Evolutionary conservation across 2,329 filamentous ascomycete species (phyloP).

Genomic region (Aspergillus sojae): DNA sequence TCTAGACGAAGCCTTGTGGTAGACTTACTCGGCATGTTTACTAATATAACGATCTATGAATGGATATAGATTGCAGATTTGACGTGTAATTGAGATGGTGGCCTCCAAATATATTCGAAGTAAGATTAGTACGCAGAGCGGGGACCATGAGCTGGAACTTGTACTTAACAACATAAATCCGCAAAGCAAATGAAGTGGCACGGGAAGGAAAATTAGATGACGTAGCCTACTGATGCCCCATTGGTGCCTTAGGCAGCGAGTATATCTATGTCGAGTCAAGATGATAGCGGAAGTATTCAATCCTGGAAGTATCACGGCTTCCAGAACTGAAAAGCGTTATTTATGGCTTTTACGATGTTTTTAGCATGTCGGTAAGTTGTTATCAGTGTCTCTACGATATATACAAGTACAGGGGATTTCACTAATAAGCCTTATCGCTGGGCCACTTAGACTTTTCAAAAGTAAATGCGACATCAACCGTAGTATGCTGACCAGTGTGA

Average conservation of each 20-base stretch:
- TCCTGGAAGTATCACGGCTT: neutral
- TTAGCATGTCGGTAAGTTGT: neutral
- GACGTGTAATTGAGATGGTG: neutral
- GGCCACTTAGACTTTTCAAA: neutral
- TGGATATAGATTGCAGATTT: neutral
- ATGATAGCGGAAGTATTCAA: no score
- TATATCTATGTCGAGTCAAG: neutral
- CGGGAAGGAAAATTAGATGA: neutral
- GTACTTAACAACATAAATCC: neutral
- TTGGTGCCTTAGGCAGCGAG: neutral
- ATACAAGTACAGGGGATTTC: neutral
- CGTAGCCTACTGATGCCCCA: neutral
- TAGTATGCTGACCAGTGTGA: constrained; percentile 50
- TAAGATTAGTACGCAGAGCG: neutral
- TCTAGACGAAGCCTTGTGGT: neutral
- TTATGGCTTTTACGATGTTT: neutral
- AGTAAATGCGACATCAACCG: constrained; percentile 11
- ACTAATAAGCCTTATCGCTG: neutral
- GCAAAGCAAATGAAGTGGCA: neutral
- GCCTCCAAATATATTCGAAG: neutral
- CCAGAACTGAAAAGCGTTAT: neutral
- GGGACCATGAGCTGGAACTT: neutral
- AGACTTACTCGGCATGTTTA: constrained; percentile 1
- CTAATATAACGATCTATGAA: neutral
- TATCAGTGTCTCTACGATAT: neutral